phyloP scores from a whole-genome alignment of 495 filamentous ascomycete genomes.

The Xylaria grammica region DNA sequence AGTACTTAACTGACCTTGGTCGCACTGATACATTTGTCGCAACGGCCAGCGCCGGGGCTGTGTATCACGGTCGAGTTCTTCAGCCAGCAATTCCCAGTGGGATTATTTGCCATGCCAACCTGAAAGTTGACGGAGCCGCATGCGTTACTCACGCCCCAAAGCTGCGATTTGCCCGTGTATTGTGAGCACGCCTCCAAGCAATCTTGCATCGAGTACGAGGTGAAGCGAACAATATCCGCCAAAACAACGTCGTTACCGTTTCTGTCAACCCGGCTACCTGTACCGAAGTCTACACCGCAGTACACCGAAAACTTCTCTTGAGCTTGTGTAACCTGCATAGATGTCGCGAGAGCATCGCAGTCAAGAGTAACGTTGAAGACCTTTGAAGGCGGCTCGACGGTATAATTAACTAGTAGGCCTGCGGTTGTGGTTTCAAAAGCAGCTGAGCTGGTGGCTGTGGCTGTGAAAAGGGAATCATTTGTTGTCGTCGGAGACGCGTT shows the following conservation, averaged over 20 bases:
- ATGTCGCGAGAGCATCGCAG: neutral
- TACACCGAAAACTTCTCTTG: neutral
- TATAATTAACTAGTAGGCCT: slow-evolving; percentile 1
- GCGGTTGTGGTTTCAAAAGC: neutral
- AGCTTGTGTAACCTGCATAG: no score
- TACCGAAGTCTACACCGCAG: neutral
- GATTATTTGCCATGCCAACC: neutral
- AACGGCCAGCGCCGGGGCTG: neutral
- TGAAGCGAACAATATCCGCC: neutral
- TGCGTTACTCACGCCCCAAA: neutral
- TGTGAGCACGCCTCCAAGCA: slow-evolving; percentile 2
- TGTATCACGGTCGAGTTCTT: neutral
- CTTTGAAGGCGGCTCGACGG: neutral
- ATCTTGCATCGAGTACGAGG: neutral
- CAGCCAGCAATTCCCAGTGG: neutral
- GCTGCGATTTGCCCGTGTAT: neutral
- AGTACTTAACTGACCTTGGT: neutral
- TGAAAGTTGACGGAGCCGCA: slow-evolving; percentile 1
- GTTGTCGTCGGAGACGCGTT: neutral
- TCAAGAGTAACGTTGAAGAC: neutral
- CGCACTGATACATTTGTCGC: neutral
- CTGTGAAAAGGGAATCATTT: neutral
- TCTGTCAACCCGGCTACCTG: neutral
- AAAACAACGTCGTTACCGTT: neutral
- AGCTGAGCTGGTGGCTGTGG: neutral